Conservation (phyloP, 129 eudicot genomes). For the Tanacetum coccineum region DNA sequence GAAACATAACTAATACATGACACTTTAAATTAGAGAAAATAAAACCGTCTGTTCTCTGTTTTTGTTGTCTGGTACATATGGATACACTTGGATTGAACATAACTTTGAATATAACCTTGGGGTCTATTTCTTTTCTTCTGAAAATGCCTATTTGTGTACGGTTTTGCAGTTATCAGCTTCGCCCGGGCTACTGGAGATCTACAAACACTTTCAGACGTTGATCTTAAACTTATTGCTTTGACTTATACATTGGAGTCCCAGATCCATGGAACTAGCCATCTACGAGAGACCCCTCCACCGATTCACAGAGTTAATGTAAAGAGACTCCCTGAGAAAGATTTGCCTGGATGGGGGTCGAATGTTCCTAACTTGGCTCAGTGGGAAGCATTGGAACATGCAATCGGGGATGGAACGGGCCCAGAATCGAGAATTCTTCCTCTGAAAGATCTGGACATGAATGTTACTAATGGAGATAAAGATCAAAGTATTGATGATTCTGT, state of each 20-base stretch:
- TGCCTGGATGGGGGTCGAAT: conserved; percentile 98
- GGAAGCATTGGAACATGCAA: conserved; percentile 78
- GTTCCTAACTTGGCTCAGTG: conserved; percentile 91
- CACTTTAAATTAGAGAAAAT: too few relatives aligned
- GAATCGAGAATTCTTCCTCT: conserved; percentile 78
- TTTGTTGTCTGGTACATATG: too few relatives aligned
- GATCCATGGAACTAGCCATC: conserved; percentile 84
- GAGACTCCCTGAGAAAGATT: conserved; percentile 87
- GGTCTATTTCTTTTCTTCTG: background rate
- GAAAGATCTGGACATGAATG: conserved; percentile 66
- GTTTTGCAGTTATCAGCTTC: conserved; percentile 60
- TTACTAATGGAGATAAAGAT: conserved; percentile 37
- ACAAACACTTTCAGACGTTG: conserved; percentile 97
- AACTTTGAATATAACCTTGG: too few relatives aligned
- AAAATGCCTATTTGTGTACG: background rate
- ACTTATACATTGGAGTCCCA: conserved; percentile 82
- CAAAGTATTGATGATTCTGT: conserved; percentile 37
- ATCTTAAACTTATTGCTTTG: conserved; percentile 86
- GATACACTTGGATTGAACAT: too few relatives aligned
- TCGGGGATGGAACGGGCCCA: conserved; percentile 42
- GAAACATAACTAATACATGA: too few relatives aligned
- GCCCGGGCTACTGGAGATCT: conserved; percentile 97
- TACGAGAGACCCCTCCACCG: conserved; percentile 83
- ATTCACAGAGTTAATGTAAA: conserved; percentile 72
- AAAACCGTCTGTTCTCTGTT: too few relatives aligned